Evolutionary conservation across 2,329 filamentous ascomycete species (phyloP), one percentile per base, ranked within the genome.

Genomic region (Trichoderma sp.): DNA sequence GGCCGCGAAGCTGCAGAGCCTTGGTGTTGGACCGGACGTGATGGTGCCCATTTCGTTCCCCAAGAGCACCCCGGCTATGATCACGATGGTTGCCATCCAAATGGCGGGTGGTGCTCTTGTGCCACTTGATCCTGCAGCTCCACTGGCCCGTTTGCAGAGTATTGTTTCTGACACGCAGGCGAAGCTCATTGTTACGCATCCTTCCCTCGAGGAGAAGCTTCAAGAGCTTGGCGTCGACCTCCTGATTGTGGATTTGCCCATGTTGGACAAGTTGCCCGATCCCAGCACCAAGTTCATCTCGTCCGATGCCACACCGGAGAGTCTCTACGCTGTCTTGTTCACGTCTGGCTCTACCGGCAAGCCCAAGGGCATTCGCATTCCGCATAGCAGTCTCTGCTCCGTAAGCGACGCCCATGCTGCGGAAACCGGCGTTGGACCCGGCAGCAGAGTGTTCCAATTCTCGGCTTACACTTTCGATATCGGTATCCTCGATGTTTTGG

Each of bases 401-500:
- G 50, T 26, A 26, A 21, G 21, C n/a, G 28, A 60, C 43, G 60
- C 60, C 15, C n/a, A 6, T 7, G 41, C 47, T 34, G 19, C 66
- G n/a, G 28, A 59, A 17, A 52, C 64, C 34, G 34, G 34, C 12
- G 34, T 52, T 28, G 54, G 55, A 1, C 63, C 63, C 15, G 48
- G 48, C 3, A 58, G 59, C 51, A 63, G 67, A 3, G 67, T 68
- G 5, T 66, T 68, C 41, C 65, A 70, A 6, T 71, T 68, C 44
- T 66, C 69, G 1, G 65, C 67, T 10, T 69, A 66, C 51, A 68
- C 67, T 1, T 71, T 70, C 26, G 68, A 70, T 26, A 64, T 68
- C n/a, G 66, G 60, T 15, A 60, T 68, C 9, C 61, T 67, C 17
- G 68, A 71, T 51, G 52, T 66, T 5, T 45, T 71, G 5, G 57